Conservation (phyloP, 148 eudicot genomes). For the Spergularia marina region DNA sequence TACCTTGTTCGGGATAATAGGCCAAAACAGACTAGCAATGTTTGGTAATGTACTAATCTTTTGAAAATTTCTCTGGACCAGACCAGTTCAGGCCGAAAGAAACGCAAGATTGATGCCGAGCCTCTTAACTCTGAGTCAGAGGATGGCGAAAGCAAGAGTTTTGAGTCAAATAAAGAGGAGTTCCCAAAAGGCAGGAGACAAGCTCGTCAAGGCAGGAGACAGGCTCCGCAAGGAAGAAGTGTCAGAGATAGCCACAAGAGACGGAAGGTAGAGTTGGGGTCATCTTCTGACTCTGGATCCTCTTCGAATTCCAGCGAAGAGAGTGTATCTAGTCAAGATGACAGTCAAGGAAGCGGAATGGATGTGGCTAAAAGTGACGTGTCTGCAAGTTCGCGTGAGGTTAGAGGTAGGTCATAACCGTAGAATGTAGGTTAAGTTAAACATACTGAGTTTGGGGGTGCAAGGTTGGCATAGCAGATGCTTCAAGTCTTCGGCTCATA, state of each 20-base stretch:
- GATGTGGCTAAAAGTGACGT: conserved; percentile 48
- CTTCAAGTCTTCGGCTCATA: too few species aligned
- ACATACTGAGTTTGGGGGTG: too few species aligned
- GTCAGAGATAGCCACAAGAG: conserved; percentile 56
- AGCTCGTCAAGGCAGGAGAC: conserved; percentile 68
- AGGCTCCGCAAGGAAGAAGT: conserved; percentile 60
- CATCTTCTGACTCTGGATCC: conserved; percentile 57
- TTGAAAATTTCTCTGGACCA: conserved; percentile 27
- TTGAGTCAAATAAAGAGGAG: conserved; percentile 64
- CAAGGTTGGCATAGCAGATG: too few species aligned
- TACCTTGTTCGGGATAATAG: not conserved
- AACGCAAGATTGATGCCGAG: conserved; percentile 74
- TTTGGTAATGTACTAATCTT: not conserved
- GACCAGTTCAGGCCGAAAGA: conserved; percentile 73
- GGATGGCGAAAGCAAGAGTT: conserved; percentile 55
- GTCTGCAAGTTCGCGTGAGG: conserved; percentile 66
- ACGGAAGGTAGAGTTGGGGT: conserved; percentile 44
- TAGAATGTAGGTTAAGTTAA: not conserved
- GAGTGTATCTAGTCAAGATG: conserved; percentile 62
- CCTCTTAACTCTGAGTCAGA: conserved; percentile 63
- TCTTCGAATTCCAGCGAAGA: conserved; percentile 63
- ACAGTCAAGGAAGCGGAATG: conserved; percentile 49
- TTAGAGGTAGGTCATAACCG: conserved; percentile 19
- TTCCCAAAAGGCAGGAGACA: conserved; percentile 81
- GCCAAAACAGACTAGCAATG: not conserved